phyloP scores from a whole-genome alignment of 768 basidiomycete genomes.

The Daedalea quercina region DNA sequence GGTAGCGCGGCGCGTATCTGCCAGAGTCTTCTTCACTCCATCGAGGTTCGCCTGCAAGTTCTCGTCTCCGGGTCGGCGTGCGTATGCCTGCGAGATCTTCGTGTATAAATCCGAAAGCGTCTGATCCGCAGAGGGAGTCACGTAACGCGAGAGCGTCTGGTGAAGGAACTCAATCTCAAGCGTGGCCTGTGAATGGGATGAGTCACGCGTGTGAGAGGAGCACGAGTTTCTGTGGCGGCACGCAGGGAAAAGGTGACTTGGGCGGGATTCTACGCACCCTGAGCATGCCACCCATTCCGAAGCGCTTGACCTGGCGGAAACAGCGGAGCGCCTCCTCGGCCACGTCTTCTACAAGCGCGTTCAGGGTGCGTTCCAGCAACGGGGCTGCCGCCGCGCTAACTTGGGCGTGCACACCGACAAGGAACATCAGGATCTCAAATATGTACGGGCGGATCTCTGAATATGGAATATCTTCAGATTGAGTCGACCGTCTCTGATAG shows the following conservation, averaged over 20 bases:
- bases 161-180: conserved; percentile 99
- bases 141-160: conserved; percentile 87
- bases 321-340: conserved; percentile 78
- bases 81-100: conserved; percentile 90
- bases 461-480: neutral
- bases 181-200: conserved; percentile 62
- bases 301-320: conserved; percentile 84
- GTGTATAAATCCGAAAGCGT: conserved; percentile 90
- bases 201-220: neutral
- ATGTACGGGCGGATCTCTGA: conserved; percentile 93
- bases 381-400: conserved; percentile 74
- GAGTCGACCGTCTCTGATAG: neutral
- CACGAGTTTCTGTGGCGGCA: neutral
- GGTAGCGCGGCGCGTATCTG: conserved; percentile 84
- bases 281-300: conserved; percentile 98
- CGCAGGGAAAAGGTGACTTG: neutral
- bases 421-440: conserved; percentile 79
- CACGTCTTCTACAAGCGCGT: conserved; percentile 74
- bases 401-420: conserved; percentile 91
- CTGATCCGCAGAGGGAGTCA: conserved; percentile 72
- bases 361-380: conserved; percentile 77
- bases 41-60: conserved; percentile 85
- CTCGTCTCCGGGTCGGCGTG: conserved; percentile 76
- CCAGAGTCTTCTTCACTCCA: conserved; percentile 84
- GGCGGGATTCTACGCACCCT: conserved; percentile 47